These are phyloP conservation scores for Butyriboletus appendiculatus DNA, from an alignment of 1,284 basidiomycete species.

Conservation along the genomic window DNA sequence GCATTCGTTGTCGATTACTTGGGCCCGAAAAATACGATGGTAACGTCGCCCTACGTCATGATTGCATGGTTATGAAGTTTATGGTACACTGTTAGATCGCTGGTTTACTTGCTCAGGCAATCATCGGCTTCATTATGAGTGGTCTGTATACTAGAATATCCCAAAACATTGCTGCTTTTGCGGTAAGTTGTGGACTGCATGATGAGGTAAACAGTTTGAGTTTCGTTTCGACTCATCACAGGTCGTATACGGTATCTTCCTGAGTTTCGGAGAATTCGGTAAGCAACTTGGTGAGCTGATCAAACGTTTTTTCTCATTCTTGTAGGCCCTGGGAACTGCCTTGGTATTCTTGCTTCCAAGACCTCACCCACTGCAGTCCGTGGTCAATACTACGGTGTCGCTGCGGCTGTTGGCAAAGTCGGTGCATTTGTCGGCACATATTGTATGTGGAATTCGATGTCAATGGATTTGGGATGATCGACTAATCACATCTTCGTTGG, in stretches of 20 bases:
- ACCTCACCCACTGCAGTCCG: constrained; percentile 82
- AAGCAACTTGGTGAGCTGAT: constrained; percentile 2
- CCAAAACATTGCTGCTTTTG: constrained; percentile 75
- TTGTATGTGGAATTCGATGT: constrained; percentile 43
- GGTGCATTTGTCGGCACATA: constrained; percentile 86
- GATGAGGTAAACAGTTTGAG: not conserved
- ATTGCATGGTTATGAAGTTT: not conserved
- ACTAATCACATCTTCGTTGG: constrained; percentile 10
- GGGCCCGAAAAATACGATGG: constrained; percentile 79
- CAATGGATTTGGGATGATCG: not conserved
- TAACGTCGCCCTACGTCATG: constrained; percentile 25
- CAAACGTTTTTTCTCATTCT: not conserved
- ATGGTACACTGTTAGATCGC: constrained; percentile 47
- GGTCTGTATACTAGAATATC: constrained; percentile 68
- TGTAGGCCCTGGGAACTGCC: constrained; percentile 73
- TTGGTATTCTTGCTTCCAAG: constrained; percentile 83
- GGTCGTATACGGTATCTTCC: constrained; percentile 89
- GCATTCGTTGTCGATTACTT: constrained; percentile 78
- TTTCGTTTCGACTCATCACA: constrained; percentile 24
- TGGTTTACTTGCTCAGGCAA: constrained; percentile 68
- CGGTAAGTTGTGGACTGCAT: constrained; percentile 44
- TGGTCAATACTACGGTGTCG: constrained; percentile 84
- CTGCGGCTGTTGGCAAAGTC: constrained; percentile 90
- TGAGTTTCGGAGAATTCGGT: constrained; percentile 82
- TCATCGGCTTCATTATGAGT: constrained; percentile 86